Conservation (phyloP, 129 eudicot species). For the Flaveria bidentis region DNA sequence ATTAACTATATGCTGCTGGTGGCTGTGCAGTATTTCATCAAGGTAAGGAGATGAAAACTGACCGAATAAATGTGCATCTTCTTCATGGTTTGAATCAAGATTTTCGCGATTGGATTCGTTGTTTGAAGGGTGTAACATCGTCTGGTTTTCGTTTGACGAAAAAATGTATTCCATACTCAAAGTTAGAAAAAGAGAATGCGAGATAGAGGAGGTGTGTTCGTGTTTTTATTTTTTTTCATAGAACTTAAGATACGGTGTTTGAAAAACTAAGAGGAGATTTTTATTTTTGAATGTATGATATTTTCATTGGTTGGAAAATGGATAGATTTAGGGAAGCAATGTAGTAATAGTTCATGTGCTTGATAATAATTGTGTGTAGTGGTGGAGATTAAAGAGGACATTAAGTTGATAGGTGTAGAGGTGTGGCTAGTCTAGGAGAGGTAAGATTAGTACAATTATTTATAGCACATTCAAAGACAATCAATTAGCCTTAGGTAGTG, state of each 20-base stretch:
- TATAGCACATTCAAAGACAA: conserved; percentile 39
- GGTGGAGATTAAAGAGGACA: conserved; percentile 33
- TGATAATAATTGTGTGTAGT: conserved; percentile 27
- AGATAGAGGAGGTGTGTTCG: background rate
- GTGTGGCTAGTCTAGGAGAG: conserved; percentile 34
- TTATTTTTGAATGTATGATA: background rate
- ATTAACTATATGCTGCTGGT: background rate
- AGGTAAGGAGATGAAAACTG: conserved; percentile 43
- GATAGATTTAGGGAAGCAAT: conserved; percentile 8
- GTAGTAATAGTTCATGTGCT: conserved; percentile 34
- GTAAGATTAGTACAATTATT: conserved; percentile 37
- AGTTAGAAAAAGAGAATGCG: background rate
- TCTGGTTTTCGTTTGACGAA: conserved; percentile 33
- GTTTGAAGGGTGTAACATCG: conserved; percentile 23
- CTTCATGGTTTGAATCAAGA: conserved; percentile 32
- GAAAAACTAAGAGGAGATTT: background rate
- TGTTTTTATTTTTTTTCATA: background rate
- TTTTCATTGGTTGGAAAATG: background rate
- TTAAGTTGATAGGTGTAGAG: conserved; percentile 45
- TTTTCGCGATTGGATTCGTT: conserved; percentile 25
- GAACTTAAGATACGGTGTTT: conserved; percentile 8
- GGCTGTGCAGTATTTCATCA: conserved; percentile 29
- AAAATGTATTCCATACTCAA: conserved; percentile 31
- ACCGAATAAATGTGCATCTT: conserved; percentile 27
- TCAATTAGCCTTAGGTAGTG: conserved; percentile 31